phyloP scores from a whole-genome alignment of 192 early-diverging fungal species.

The Mortierella antarctica region DNA sequence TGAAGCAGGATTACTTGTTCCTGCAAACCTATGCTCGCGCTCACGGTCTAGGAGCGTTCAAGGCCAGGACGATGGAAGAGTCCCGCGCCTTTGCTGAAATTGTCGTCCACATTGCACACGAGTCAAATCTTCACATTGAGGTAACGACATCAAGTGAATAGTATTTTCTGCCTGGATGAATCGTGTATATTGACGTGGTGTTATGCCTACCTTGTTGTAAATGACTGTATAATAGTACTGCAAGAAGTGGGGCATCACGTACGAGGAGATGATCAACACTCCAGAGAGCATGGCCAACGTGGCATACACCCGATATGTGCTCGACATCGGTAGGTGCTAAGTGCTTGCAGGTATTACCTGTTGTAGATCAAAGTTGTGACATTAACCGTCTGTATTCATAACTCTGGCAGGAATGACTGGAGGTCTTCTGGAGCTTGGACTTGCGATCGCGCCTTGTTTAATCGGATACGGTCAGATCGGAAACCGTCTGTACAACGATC shows the following conservation, averaged over 20 bases:
- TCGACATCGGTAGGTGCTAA: constrained; percentile 70
- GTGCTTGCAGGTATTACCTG: neutral
- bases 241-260: constrained; percentile 76
- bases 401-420: constrained; percentile 60
- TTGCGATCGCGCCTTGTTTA: constrained; percentile 87
- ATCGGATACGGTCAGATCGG: constrained; percentile 89
- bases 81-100: constrained; percentile 70
- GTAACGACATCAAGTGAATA: constrained; percentile 43
- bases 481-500: constrained; percentile 67
- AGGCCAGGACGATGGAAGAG: constrained; percentile 65
- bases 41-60: constrained; percentile 81
- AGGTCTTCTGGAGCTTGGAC: constrained; percentile 78
- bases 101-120: constrained; percentile 72
- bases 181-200: neutral
- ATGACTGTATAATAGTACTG: constrained; percentile 63
- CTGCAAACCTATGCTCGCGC: constrained; percentile 82
- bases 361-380: neutral
- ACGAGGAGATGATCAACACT: constrained; percentile 72
- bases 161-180: neutral
- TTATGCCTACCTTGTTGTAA: neutral
- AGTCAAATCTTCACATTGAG: constrained; percentile 75
- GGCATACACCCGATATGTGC: constrained; percentile 86
- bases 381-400: neutral
- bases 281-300: constrained; percentile 80
- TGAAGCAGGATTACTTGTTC: constrained; percentile 89